These are phyloP conservation scores for Seiridium cupressi DNA, from an alignment of 2,329 filamentous ascomycete species.

Conservation along the genomic window DNA sequence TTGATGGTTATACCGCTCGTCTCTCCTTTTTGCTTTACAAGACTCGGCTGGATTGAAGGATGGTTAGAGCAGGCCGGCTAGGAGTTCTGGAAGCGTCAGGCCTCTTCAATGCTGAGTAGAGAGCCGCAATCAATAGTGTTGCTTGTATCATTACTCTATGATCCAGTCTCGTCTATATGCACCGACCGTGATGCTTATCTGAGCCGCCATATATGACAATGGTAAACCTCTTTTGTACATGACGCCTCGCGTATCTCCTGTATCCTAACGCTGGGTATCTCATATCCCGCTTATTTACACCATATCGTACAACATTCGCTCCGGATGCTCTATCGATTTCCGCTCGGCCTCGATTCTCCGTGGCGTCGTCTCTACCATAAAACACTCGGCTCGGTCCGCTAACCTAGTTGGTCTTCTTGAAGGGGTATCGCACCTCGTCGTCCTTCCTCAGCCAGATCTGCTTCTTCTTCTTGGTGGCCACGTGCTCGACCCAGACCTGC, in stretches of 20 bases:
- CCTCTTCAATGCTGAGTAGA: neutral
- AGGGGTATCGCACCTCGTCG: constrained; percentile 67
- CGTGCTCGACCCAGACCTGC: constrained; percentile 89
- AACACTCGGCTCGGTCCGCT: too few relatives aligned
- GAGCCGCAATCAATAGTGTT: neutral
- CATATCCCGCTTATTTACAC: neutral
- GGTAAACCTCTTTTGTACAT: neutral
- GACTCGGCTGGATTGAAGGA: too few relatives aligned
- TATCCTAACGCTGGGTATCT: neutral
- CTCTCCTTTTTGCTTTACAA: neutral
- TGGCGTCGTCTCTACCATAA: too few relatives aligned
- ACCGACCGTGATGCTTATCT: neutral
- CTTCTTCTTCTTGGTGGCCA: constrained; percentile 80
- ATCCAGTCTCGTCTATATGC: neutral
- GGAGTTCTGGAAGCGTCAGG: neutral
- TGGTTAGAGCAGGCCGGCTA: neutral
- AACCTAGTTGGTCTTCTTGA: constrained; percentile 34
- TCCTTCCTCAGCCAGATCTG: constrained; percentile 87
- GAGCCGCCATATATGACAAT: neutral
- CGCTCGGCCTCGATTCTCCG: neutral
- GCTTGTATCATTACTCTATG: constrained; percentile 20
- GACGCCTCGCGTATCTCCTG: neutral
- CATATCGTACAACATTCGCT: neutral
- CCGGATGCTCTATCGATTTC: neutral
- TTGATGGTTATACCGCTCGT: neutral